Evolutionary conservation across 106 monocot genomes (phyloP).

Genomic region (Amphibolis antarctica): DNA sequence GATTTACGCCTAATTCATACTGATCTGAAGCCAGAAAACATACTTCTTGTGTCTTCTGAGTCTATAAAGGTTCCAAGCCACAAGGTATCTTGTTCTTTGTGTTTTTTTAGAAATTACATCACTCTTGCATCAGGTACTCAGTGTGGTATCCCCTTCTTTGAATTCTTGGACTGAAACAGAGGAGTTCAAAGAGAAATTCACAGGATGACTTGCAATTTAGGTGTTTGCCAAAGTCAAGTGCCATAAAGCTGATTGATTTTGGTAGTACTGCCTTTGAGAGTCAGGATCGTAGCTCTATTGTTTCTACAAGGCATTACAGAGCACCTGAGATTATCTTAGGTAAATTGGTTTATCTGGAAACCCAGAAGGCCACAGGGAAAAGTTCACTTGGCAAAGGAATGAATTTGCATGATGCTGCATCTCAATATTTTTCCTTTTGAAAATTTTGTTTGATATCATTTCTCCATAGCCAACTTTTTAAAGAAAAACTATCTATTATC

Average conservation of each 20-base stretch:
- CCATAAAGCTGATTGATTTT: constrained; percentile 99
- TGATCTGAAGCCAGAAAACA: constrained; percentile 99
- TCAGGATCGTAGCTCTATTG: constrained; percentile 83
- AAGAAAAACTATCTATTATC: too few species aligned
- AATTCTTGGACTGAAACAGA: constrained; percentile 62
- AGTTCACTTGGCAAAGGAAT: not conserved
- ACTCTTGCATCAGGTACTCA: constrained; percentile 33
- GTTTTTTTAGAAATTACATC: constrained; percentile 23
- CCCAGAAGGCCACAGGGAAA: not conserved
- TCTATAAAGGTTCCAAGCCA: constrained; percentile 65
- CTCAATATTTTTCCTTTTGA: not conserved
- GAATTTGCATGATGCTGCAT: not conserved
- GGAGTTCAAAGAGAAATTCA: constrained; percentile 34
- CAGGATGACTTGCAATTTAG: constrained; percentile 70
- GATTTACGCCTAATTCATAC: constrained; percentile 95
- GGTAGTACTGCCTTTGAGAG: constrained; percentile 94
- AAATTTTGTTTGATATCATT: not conserved
- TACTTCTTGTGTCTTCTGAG: constrained; percentile 87
- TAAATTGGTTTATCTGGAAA: constrained; percentile 44
- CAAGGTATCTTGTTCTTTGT: constrained; percentile 63
- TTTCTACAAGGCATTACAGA: constrained; percentile 99
- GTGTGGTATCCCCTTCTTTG: constrained; percentile 36
- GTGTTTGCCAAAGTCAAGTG: constrained; percentile 97
- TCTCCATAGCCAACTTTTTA: too few species aligned
- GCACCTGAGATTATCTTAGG: constrained; percentile 99